phyloP scores from a whole-genome alignment of 129 eudicot species.

The Sambucus nigra region DNA sequence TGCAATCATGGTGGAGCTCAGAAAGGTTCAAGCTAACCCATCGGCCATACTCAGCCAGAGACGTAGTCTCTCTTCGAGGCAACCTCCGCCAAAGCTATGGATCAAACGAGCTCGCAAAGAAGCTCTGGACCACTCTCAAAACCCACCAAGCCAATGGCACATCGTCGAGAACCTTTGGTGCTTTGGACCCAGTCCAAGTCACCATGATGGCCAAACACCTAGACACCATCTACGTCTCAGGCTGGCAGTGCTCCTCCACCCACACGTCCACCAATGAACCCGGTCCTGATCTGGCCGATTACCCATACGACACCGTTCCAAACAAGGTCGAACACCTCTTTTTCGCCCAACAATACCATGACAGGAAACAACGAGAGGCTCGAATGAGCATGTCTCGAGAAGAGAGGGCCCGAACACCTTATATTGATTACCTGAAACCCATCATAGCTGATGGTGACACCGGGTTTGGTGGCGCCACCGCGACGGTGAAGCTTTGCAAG shows the following conservation, averaged over 20 bases:
- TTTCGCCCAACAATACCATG: slow-evolving; percentile 85
- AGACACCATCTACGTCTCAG: slow-evolving; percentile 88
- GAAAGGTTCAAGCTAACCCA: slow-evolving; percentile 75
- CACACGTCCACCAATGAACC: slow-evolving; percentile 88
- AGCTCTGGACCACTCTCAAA: slow-evolving; percentile 88
- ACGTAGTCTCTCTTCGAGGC: slow-evolving; percentile 82
- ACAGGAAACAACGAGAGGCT: slow-evolving; percentile 89
- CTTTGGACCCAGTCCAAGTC: slow-evolving; percentile 93
- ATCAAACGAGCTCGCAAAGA: slow-evolving; percentile 82
- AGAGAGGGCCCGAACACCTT: slow-evolving; percentile 72
- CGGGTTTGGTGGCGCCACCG: slow-evolving; percentile 96
- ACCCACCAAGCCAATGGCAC: slow-evolving; percentile 82
- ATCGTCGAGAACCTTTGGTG: slow-evolving; percentile 88
- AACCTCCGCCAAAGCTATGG: slow-evolving; percentile 60
- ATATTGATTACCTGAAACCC: slow-evolving; percentile 68
- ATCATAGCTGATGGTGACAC: slow-evolving; percentile 98
- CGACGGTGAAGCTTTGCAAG: slow-evolving; percentile 88
- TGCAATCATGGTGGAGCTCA: slow-evolving; percentile 96
- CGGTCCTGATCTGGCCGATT: slow-evolving; percentile 96
- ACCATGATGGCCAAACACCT: slow-evolving; percentile 96
- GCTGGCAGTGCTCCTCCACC: slow-evolving; percentile 97
- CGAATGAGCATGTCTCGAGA: slow-evolving; percentile 79
- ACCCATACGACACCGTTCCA: slow-evolving; percentile 93
- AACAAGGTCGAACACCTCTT: slow-evolving; percentile 89
- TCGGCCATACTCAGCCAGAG: slow-evolving; percentile 83